Base-by-base conservation (phyloP, 495 filamentous ascomycete genomes). In the Podospora conica region DNA sequence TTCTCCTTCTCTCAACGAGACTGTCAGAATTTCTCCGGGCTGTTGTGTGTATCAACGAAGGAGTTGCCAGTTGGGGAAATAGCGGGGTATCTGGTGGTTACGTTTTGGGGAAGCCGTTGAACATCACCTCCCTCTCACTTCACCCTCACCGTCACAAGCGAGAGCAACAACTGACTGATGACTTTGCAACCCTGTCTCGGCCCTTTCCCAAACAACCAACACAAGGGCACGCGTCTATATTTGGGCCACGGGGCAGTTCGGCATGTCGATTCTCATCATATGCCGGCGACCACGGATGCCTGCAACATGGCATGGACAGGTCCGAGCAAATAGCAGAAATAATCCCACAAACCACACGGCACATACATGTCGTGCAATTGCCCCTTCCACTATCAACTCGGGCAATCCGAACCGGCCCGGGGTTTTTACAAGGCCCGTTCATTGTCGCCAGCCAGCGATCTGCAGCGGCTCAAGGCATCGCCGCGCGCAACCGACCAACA, bases 31-130 rank as follows among this genome's bases (percentile, higher is more conserved):
- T 48, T 48, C 25, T 27, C 58, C 29, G 59, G 12, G 31, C 29
- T 8, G 40, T 61, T 24, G 21, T 22, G 31, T 25, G 31, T 23
- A 33, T 21, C 22, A 31, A 20, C 28, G 29, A 61, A 7, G 20
- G 20, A 24, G 59, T 20, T 22, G 28, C 20, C 8, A 18, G 24
- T 25, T 61, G 31, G 22, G 60, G 22, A 27, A 61, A 53, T n/a
- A 53, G 9, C n/a, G 10, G 23, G 57, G 57, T 10, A 12, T 56
- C 10, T 11, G 31, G 12, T 20, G 23, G 25, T n/a, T 24, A 31
- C 61, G 53, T 33, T 63, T 63, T 63, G 61, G 61, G 61, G 61
- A 63, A 63, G 61, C 61, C 61, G 61, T 54, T 29, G 27, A 53
- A 28, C 15, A 22, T 58, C n/a, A n/a, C n/a, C n/a, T n/a, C n/a